Evolutionary conservation across 805 yeast species (phyloP).

Genomic region (Metschnikowia sp.): DNA sequence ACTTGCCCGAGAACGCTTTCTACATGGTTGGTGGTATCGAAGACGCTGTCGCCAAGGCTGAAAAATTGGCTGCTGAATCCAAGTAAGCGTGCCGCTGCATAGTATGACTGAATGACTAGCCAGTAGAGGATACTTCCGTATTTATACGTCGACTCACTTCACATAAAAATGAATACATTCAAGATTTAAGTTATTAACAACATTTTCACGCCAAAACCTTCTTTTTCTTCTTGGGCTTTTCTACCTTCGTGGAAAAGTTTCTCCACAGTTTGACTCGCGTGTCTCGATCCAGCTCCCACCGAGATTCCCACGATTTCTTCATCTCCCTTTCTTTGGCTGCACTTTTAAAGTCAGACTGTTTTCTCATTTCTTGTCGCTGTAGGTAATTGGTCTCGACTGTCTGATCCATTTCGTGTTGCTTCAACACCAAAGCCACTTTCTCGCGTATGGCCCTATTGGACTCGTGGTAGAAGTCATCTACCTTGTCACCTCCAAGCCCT

Average conservation of each 20-base stretch:
- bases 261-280: slow-evolving; percentile 61
- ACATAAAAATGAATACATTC: slow-evolving; percentile 16
- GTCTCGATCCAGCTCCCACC: slow-evolving; percentile 64
- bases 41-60: slow-evolving; percentile 98
- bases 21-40: slow-evolving; percentile 99
- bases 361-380: slow-evolving; percentile 28
- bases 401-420: slow-evolving; percentile 32
- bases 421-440: slow-evolving; percentile 42
- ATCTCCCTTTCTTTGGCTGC: slow-evolving; percentile 31
- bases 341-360: slow-evolving; percentile 26
- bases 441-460: slow-evolving; percentile 26
- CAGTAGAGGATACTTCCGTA: slow-evolving; percentile 18
- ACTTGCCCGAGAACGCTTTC: slow-evolving; percentile 99
- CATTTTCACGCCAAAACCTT: slow-evolving; percentile 37
- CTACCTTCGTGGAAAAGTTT: slow-evolving; percentile 39
- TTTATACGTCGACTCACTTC: slow-evolving; percentile 16
- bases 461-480: slow-evolving; percentile 23
- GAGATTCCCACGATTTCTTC: slow-evolving; percentile 32
- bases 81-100: slow-evolving; percentile 43
- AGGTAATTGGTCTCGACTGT: slow-evolving; percentile 24
- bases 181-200: slow-evolving; percentile 4
- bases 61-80: slow-evolving; percentile 94
- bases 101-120: slow-evolving; percentile 21
- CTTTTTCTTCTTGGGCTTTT: slow-evolving; percentile 45
- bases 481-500: slow-evolving; percentile 1